These are phyloP conservation scores for Penicillium alfredii DNA, from an alignment of 495 filamentous ascomycete genomes.

Conservation along the genomic window DNA sequence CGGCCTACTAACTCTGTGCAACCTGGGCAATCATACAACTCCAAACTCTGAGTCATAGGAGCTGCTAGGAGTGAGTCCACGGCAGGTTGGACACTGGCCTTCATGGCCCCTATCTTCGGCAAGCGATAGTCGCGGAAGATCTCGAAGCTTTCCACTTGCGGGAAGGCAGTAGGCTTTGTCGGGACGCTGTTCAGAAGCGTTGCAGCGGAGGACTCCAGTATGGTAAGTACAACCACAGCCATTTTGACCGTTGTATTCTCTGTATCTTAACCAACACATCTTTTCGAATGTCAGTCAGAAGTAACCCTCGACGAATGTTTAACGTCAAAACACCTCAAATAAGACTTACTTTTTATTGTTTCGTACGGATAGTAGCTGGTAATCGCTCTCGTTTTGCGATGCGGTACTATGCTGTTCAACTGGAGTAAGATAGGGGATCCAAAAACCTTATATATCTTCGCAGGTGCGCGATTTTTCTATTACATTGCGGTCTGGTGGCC, in stretches of 20 bases:
- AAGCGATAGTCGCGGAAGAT: neutral
- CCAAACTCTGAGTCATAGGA: neutral
- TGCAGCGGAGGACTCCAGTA: neutral
- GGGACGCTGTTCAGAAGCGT: neutral
- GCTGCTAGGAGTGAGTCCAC: neutral
- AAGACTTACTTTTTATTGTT: no score
- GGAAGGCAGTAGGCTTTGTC: neutral
- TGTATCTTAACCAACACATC: neutral
- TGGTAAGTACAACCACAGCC: neutral
- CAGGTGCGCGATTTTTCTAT: no score
- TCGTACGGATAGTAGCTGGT: no score
- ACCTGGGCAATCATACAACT: no score
- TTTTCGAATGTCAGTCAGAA: no score
- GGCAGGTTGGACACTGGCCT: neutral
- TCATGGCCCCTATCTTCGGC: neutral
- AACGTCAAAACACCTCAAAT: no score
- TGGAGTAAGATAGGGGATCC: no score
- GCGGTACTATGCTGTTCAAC: no score
- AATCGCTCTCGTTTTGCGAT: no score
- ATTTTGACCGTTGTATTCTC: neutral
- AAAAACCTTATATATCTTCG: no score
- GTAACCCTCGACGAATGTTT: no score
- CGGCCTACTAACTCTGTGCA: neutral
- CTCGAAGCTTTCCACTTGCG: neutral
- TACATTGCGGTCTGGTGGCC: no score